Percentiles rank a stretch among this genome's conserved stretches.
phyloP scores from a whole-genome alignment of 768 basidiomycete genomes.

The Boletus coccyginus region DNA sequence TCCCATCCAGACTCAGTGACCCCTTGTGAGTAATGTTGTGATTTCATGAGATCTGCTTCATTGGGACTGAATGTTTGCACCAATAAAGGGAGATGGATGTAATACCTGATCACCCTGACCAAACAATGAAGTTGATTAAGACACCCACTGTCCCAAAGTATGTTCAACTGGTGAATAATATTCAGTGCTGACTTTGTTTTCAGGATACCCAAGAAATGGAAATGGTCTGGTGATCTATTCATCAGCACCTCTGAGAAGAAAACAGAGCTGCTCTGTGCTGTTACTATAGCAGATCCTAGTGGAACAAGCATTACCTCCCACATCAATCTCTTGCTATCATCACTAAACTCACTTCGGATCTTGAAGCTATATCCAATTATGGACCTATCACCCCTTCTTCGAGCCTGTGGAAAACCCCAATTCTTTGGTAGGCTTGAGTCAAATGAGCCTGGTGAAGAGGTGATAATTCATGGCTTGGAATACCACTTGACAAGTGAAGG shows the following conservation, averaged over 20 bases:
- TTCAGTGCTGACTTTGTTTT: conserved; percentile 2
- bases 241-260: conserved; percentile 36
- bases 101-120: conserved; percentile 1
- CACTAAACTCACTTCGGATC: conserved; percentile 42
- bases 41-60: neutral
- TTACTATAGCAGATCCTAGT: conserved; percentile 45
- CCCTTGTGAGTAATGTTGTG: conserved; percentile 23
- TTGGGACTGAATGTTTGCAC: neutral
- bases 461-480: conserved; percentile 40
- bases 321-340: conserved; percentile 47
- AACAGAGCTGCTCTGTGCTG: conserved; percentile 47
- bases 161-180: conserved; percentile 2
- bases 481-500: conserved; percentile 45
- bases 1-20: conserved; percentile 17
- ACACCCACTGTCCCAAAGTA: conserved; percentile 24
- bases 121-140: conserved; percentile 13
- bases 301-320: conserved; percentile 43
- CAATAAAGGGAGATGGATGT: conserved; percentile 16
- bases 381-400: conserved; percentile 47
- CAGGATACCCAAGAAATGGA: conserved; percentile 62
- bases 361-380: conserved; percentile 46
- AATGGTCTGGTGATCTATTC: conserved; percentile 59
- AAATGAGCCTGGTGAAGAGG: conserved; percentile 37
- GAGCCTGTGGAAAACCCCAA: conserved; percentile 46
- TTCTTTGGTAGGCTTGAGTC: conserved; percentile 54